These are phyloP conservation scores for Kwoniella dendrophila DNA, from an alignment of 768 basidiomycete species.

Conservation along the genomic window DNA sequence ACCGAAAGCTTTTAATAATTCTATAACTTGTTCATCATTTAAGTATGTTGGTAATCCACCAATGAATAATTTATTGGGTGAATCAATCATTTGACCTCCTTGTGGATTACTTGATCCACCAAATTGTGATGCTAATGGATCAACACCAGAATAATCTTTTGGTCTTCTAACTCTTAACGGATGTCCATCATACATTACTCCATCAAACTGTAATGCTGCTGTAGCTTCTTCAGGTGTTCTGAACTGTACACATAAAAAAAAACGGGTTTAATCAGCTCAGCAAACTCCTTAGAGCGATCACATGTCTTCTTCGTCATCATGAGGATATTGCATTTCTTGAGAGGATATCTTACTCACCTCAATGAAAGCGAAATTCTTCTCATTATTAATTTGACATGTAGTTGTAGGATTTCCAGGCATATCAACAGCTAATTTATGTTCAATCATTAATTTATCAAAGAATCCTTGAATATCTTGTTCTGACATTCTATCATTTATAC, in stretches of 20 bases:
- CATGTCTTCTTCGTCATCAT: too few species aligned
- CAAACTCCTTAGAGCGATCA: too few species aligned
- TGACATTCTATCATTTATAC: slow-evolving; percentile 90
- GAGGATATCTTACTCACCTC: slow-evolving; percentile 65
- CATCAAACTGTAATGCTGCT: slow-evolving; percentile 95
- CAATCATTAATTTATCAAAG: slow-evolving; percentile 94
- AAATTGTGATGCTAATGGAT: slow-evolving; percentile 69
- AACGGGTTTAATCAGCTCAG: background rate
- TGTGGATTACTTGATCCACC: too few species aligned
- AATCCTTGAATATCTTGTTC: slow-evolving; percentile 89
- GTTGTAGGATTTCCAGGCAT: slow-evolving; percentile 78
- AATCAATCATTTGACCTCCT: slow-evolving; percentile 93
- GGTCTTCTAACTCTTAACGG: slow-evolving; percentile 97
- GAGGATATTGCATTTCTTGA: background rate
- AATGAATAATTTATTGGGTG: slow-evolving; percentile 96
- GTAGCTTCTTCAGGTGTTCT: slow-evolving; percentile 96
- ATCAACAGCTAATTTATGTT: slow-evolving; percentile 59
- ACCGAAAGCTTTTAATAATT: slow-evolving; percentile 93
- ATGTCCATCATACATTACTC: slow-evolving; percentile 89
- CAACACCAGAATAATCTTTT: slow-evolving; percentile 87
- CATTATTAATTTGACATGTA: slow-evolving; percentile 93
- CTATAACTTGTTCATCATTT: slow-evolving; percentile 98
- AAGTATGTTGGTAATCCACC: slow-evolving; percentile 94
- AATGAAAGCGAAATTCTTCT: slow-evolving; percentile 98
- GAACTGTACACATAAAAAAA: slow-evolving; percentile 65